Evolutionary conservation across 176 grass and related monocot genomes (phyloP), one percentile per base, ranked within the genome.

Genomic region (Ananas comosus): DNA sequence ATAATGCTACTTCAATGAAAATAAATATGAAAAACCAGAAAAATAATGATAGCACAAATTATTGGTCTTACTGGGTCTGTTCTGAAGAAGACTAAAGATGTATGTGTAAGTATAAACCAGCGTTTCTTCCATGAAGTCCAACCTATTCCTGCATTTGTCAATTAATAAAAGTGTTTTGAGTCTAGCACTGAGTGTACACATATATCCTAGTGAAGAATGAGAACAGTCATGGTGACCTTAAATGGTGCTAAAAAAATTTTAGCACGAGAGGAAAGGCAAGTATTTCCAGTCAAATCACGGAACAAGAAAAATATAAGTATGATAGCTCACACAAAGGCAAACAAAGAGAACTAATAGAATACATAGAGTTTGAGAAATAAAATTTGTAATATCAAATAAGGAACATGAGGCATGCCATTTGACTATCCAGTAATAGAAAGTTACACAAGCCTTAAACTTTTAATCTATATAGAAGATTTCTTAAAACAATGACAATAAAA

Each of bases 41-140:
- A 23, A 74, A 51, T 0, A 71, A 54, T n/a, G 18, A 61, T 51
- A 64, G 56, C 73, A 23, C 61, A 78, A 67, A 14, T 11, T 64
- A 73, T 47, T 66, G 28, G 51, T 70, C 86, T 97, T 92, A 97
- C 89, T 11, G 89, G 94, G 51, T 97, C 94, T 70, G 75, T 81
- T 83, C 86, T 85, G 79, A 88, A 97, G 77, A 97, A 97, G 69
- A 92, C 83, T 73, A 97, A 70, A 50, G 94, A 97, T 75, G 81
- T 86, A 64, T 84, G 88, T 69, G 94, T 97, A 87, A 97, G 94
- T 75, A 93, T 53, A 83, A 97, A 97, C 94, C 94, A 97, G 17
- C 94, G 94, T 66, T 87, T 97, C 71, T 97, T 97, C 94, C 94
- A 97, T 83, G 89, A 90, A 68, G 93, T 91, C 93, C 93, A 96